phyloP scores from a whole-genome alignment of 441 rosid species.

The Jatropha podagrica region DNA sequence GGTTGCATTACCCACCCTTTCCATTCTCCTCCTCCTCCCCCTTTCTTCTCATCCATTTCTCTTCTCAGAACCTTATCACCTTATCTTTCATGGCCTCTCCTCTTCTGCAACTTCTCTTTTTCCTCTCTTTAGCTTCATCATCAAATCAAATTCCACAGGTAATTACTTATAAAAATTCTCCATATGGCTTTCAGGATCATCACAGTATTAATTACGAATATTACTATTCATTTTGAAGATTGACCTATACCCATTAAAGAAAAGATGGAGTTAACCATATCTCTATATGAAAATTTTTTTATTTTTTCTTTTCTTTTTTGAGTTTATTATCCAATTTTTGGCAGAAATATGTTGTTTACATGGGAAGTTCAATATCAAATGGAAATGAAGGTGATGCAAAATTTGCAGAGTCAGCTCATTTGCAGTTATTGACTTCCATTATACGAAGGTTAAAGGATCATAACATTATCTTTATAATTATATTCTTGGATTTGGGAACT shows the following conservation, averaged over 20 bases:
- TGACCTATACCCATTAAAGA: neutral
- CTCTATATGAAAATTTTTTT: neutral
- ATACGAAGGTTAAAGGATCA: slow-evolving; percentile 43
- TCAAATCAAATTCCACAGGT: slow-evolving; percentile 45
- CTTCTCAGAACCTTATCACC: neutral
- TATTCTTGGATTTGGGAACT: neutral
- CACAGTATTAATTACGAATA: neutral
- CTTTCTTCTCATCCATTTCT: slow-evolving; percentile 5
- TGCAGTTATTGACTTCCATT: slow-evolving; percentile 57
- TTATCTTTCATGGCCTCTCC: slow-evolving; percentile 42
- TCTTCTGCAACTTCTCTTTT: slow-evolving; percentile 32
- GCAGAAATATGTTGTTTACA: slow-evolving; percentile 73
- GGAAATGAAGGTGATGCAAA: slow-evolving; percentile 25
- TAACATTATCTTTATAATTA: neutral
- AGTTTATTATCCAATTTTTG: neutral
- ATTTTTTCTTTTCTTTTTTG: neutral
- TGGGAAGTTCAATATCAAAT: slow-evolving; percentile 55
- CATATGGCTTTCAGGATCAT: neutral
- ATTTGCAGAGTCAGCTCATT: slow-evolving; percentile 44
- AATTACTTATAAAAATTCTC: neutral
- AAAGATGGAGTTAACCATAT: neutral
- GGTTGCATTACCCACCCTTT: slow-evolving; percentile 11
- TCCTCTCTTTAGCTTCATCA: slow-evolving; percentile 32
- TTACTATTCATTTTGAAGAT: neutral
- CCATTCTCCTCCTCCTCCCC: neutral